These are phyloP conservation scores for Phytophthora nicotianae DNA, from an alignment of 352 stramenopile genomes.

Conservation along the genomic window DNA sequence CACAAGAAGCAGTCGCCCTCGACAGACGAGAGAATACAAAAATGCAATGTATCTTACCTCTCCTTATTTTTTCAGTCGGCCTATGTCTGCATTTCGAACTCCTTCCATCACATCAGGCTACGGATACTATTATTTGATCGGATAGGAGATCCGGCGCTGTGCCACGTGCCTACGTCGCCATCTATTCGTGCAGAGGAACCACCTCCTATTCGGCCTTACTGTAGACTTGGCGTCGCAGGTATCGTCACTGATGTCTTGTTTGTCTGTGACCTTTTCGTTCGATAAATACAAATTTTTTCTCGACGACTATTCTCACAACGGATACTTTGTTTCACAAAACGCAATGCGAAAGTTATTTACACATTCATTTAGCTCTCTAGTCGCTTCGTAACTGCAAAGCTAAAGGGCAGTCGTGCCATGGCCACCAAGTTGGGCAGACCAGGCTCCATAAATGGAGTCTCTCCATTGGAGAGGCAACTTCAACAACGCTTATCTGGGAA, in stretches of 20 bases:
- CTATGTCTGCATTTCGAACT: no score
- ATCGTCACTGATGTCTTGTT: constrained; percentile 19
- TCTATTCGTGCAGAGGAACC: no score
- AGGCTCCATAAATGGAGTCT: neutral
- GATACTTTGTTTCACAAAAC: neutral
- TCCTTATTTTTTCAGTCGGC: neutral
- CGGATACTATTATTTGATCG: no score
- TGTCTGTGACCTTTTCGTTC: constrained; percentile 16
- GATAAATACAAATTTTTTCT: constrained; percentile 1
- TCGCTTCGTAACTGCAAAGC: neutral
- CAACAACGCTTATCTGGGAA: constrained; percentile 10
- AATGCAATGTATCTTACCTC: constrained; percentile 42
- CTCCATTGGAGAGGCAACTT: constrained; percentile 15
- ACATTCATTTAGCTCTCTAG: neutral
- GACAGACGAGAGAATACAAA: constrained; percentile 28
- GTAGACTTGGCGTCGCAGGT: neutral
- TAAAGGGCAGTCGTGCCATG: neutral
- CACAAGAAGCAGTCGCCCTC: constrained; percentile 5
- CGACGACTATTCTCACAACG: neutral
- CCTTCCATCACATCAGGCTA: no score
- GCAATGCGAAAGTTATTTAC: neutral
- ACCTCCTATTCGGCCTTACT: neutral
- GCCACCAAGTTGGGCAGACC: no score
- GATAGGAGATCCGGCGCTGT: neutral
- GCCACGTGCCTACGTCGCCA: constrained; percentile 2